Evolutionary conservation across 768 basidiomycete species (phyloP), one percentile per base, ranked within the genome.

Genomic region (Boletus patriciae): DNA sequence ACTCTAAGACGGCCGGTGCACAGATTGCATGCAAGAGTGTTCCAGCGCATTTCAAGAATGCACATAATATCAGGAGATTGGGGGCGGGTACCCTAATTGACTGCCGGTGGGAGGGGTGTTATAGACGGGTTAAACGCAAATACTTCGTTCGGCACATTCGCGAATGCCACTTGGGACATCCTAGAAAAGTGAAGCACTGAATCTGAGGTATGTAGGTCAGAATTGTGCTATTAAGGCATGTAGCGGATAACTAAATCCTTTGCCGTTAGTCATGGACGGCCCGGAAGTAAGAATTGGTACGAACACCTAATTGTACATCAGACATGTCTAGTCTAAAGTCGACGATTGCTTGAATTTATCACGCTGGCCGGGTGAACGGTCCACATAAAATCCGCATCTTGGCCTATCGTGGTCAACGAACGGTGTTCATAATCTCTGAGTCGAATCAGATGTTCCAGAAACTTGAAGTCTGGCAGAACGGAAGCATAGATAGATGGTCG

Each of bases 21-120:
- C 0, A 0, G 3, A n/a, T 61, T 0, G 44, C 59, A 2, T 61
- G 52, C 18, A 3, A 8, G 4, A 38, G 1, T 6, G 10, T 51
- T 3, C 3, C 29, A 1, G 19, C 8, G 1, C 60, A 61, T 9
- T 19, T 47, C 25, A 38, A 1, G 7, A 13, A 34, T 0, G 2
- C 3, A 4, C 60, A 61, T 7, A 36, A 9, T 3, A 10, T 62
- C 18, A 43, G 10, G 33, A 0, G 4, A 4, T 33, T n/a, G 38
- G 10, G 1, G 1, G 2, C 0, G 36, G n/a, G 2, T 4, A 2
- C n/a, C 18, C 18, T 1, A 15, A 4, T 44, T 8, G 0, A 1
- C 1, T 61, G 60, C 9, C 0, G 1, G 0, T 61, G 60, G 60
- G 0, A 6, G 0, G 45, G 29, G 1, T 58, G 54, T 29, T 2